Base-by-base conservation (phyloP, 768 basidiomycete genomes). In the Boletus pseudopeckii region DNA sequence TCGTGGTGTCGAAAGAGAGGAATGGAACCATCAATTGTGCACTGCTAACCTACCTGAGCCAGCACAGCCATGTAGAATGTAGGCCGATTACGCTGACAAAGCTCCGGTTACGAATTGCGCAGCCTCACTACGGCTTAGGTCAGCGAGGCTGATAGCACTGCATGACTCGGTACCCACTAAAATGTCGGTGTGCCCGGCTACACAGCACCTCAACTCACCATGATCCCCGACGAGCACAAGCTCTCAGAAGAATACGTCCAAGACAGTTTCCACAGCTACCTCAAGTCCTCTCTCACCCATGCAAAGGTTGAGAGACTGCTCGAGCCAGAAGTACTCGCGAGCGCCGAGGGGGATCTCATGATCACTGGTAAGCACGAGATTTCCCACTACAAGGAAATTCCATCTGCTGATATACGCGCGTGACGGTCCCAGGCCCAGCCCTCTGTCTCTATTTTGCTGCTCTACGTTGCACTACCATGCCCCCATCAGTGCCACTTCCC, bases 401-500 rank as follows among this genome's bases (percentile, higher is more conserved):
- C 36, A 14, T 32, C 18, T 43, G 15, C 20, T 43, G 7, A 48
- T 43, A 32, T 9, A 52, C 22, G 9, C 22, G 39, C 47, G 15
- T 48, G 13, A 22, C 37, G 15, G 17, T 14, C 20, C 48, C 14
- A 85, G 90, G 90, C 0, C 91, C 91, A 14, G 88, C 91, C 0
- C 74, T 94, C 14, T 90, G 87, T 56, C 77, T 94, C 0, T 93
- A 89, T 71, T 94, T 92, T 69, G 88, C 89, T 0, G 90, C 92
- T 0, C 74, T 93, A 7, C 77, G 89, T 24, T 86, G 80, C 30
- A 86, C 82, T 0, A 90, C 88, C 13, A 71, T 79, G 32, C 90
- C 92, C 2, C 88, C 92, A 0, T 88, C 87, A 0, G 90, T 93
- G 0, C 87, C 92, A 2, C 77, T 92, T 4, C 91, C 92, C 1